phyloP scores from a whole-genome alignment of 768 basidiomycete genomes.

The Leucocoprinus sp. region DNA sequence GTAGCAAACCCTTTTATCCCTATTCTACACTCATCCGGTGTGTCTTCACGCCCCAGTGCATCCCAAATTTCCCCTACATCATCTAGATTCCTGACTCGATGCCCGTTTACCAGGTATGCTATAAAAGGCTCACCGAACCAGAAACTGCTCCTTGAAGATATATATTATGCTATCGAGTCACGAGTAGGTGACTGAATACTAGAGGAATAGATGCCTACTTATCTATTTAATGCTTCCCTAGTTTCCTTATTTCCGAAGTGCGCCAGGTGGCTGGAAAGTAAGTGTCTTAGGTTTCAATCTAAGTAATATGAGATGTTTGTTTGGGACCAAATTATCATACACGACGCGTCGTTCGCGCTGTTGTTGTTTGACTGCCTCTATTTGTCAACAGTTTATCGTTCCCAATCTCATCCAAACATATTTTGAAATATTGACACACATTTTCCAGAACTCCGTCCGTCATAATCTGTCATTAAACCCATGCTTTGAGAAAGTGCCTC shows the following conservation, averaged over 20 bases:
- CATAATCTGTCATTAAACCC: slow-evolving; percentile 88
- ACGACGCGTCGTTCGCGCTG: slow-evolving; percentile 45
- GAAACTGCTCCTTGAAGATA: slow-evolving; percentile 79
- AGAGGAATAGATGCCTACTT: slow-evolving; percentile 11
- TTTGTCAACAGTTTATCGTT: slow-evolving; percentile 39
- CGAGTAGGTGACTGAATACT: slow-evolving; percentile 43
- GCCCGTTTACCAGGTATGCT: slow-evolving; percentile 52
- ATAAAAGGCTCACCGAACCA: slow-evolving; percentile 89
- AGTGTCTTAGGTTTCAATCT: slow-evolving; percentile 21
- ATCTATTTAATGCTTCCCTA: slow-evolving; percentile 22
- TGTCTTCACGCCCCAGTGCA: slow-evolving; percentile 20
- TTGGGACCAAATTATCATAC: slow-evolving; percentile 16
- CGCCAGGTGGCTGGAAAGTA: slow-evolving; percentile 90
- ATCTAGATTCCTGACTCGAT: slow-evolving; percentile 11
- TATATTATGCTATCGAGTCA: slow-evolving; percentile 87
- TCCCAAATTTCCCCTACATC: not conserved
- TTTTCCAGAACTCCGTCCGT: slow-evolving; percentile 73
- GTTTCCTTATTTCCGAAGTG: slow-evolving; percentile 86
- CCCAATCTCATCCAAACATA: slow-evolving; percentile 22
- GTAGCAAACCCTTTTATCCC: slow-evolving; percentile 86
- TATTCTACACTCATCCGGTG: slow-evolving; percentile 88
- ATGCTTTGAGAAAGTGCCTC: slow-evolving; percentile 85
- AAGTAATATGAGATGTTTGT: slow-evolving; percentile 8
- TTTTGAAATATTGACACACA: slow-evolving; percentile 21
- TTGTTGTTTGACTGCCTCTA: slow-evolving; percentile 56